Conservation (phyloP, 139 green algal species). For the Nannochloris sp. region DNA sequence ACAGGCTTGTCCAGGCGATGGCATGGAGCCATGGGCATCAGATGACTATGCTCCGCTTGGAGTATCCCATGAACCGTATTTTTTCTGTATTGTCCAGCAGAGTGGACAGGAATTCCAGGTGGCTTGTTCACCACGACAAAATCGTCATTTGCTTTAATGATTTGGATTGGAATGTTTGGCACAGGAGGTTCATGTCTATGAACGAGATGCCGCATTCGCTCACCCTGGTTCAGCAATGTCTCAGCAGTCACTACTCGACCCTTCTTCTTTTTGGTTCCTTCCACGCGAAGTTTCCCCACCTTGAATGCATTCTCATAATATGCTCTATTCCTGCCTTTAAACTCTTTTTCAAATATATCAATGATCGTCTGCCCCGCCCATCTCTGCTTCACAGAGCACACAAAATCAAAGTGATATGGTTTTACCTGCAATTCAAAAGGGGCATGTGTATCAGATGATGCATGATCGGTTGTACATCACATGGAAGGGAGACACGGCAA, state of each 20-base stretch:
- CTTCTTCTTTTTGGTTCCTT: conserved; percentile 23
- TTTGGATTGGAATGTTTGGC: conserved; percentile 31
- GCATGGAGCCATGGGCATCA: conserved; percentile 57
- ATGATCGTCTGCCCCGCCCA: conserved; percentile 51
- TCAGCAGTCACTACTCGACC: conserved; percentile 5
- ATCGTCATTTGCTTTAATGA: conserved; percentile 35
- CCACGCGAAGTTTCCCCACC: conserved; percentile 50
- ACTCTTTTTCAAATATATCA: conserved; percentile 64
- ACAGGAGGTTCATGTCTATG: conserved; percentile 84
- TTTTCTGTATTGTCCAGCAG: conserved; percentile 83
- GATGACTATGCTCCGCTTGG: conserved; percentile 38
- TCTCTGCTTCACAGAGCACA: conserved; percentile 59
- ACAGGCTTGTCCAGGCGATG: conserved; percentile 79
- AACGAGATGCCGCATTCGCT: conserved; percentile 59
- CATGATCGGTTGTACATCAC: too few relatives aligned
- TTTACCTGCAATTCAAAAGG: conserved; percentile 44
- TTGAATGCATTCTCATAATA: conserved; percentile 60
- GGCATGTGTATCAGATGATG: too few relatives aligned
- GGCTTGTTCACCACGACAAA: conserved; percentile 74
- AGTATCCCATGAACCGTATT: conserved; percentile 83
- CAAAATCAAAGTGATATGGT: conserved; percentile 83
- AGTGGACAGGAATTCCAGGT: conserved; percentile 76
- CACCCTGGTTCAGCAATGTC: conserved; percentile 29
- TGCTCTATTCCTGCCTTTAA: conserved; percentile 35
- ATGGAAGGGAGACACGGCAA: too few relatives aligned